A percentile compares a stretch with the other conserved stretches of the same genome.
These are phyloP conservation scores for Salvia sclarea DNA, from an alignment of 305 asterid species.

Conservation along the genomic window DNA sequence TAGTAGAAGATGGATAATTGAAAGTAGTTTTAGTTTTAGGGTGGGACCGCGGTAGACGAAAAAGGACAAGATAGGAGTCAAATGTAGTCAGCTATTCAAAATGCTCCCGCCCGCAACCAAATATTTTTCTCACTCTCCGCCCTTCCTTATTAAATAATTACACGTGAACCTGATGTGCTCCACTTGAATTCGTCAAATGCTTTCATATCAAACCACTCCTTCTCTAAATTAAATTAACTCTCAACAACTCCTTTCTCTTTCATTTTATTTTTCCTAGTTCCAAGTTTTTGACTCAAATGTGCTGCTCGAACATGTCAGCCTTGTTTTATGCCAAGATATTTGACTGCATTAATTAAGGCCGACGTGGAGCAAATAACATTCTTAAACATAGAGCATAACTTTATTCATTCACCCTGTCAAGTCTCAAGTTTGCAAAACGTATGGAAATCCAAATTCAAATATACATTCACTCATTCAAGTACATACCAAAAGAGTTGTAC, in stretches of 20 bases:
- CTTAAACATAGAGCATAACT: not conserved
- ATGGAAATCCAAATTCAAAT: not conserved
- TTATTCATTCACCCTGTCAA: not conserved
- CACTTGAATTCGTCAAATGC: conserved; percentile 26
- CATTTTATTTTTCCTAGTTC: not conserved
- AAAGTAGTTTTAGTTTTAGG: not conserved
- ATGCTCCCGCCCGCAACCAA: conserved; percentile 28
- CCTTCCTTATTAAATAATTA: not conserved
- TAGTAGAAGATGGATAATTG: not conserved
- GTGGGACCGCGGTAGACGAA: conserved; percentile 1
- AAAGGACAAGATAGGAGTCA: conserved; percentile 47
- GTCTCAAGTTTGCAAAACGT: not conserved
- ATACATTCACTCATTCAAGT: not conserved
- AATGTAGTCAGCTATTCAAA: conserved; percentile 32
- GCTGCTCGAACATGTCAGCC: conserved; percentile 23
- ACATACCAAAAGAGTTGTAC: not conserved
- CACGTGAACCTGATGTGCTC: not conserved
- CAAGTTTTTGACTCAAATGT: conserved; percentile 24
- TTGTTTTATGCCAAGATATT: not conserved
- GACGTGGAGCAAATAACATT: not conserved
- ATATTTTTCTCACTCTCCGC: conserved; percentile 29
- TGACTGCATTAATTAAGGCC: conserved; percentile 20
- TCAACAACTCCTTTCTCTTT: not conserved
- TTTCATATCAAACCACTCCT: conserved; percentile 24
- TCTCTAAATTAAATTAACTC: too few relatives aligned